A percentile compares a stretch with the other conserved stretches of the same genome.
Evolutionary conservation across 805 yeast species (phyloP).

Genomic region (Yarrowia divulgata): DNA sequence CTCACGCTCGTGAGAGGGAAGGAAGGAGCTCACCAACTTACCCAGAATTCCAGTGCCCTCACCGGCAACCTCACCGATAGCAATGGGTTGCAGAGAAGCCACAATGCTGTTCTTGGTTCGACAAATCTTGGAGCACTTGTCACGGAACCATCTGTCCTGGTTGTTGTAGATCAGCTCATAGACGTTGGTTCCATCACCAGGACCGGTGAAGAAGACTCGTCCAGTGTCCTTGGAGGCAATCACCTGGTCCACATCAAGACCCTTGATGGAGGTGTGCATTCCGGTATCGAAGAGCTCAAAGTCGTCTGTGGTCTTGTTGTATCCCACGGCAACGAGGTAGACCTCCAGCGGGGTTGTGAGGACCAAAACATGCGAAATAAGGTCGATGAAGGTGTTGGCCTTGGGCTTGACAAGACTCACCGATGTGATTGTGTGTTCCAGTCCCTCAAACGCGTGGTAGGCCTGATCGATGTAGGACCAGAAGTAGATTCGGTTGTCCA

Average conservation of each 20-base stretch:
- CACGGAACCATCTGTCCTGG: constrained; percentile 84
- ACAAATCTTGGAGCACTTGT: constrained; percentile 83
- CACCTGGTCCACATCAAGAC: constrained; percentile 72
- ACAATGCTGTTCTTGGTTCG: constrained; percentile 72
- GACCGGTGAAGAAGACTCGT: constrained; percentile 85
- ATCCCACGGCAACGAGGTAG: constrained; percentile 76
- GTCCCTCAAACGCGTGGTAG: constrained; percentile 81
- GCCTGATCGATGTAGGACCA: constrained; percentile 81
- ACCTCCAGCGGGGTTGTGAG: constrained; percentile 83
- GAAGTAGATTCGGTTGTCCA: constrained; percentile 78
- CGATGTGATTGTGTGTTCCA: constrained; percentile 75
- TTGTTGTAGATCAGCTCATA: constrained; percentile 89
- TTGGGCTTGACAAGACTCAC: constrained; percentile 84
- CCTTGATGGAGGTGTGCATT: constrained; percentile 78
- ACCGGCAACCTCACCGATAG: constrained; percentile 30
- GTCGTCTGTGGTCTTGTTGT: constrained; percentile 52
- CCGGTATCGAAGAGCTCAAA: constrained; percentile 82
- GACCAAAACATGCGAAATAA: constrained; percentile 73
- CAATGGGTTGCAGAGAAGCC: constrained; percentile 47
- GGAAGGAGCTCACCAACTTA: constrained; percentile 47
- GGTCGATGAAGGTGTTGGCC: constrained; percentile 76
- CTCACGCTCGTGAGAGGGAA: constrained; percentile 56
- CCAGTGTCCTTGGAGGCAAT: constrained; percentile 67
- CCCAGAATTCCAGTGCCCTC: constrained; percentile 39
- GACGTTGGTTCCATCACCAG: constrained; percentile 72